These are phyloP conservation scores for Areca catechu DNA, from an alignment of 176 grass and related monocot genomes.

Conservation along the genomic window DNA sequence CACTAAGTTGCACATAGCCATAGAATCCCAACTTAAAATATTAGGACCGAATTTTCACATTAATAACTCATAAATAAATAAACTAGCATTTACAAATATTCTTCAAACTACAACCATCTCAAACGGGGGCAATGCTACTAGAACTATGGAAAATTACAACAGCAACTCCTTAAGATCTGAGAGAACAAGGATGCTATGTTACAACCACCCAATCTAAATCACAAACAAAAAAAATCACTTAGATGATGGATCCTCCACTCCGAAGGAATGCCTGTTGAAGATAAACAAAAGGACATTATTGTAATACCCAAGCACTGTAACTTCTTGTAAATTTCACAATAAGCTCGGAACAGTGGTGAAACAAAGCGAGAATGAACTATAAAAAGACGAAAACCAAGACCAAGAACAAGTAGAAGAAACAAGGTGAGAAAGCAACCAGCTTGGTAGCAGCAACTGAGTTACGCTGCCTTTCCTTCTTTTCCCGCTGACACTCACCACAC, in stretches of 20 bases:
- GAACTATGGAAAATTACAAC: conserved; percentile 8
- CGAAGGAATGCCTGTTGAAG: conserved; percentile 71
- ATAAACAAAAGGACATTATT: conserved; percentile 18
- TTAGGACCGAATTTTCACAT: too few relatives aligned
- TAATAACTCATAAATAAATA: background rate
- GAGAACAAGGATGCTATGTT: conserved; percentile 3
- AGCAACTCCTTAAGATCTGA: background rate
- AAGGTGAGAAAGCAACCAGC: conserved; percentile 30
- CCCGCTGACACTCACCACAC: conserved; percentile 78
- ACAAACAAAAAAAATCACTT: conserved; percentile 23
- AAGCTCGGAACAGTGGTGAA: background rate
- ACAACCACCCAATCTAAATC: conserved; percentile 6
- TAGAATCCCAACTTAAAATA: too few relatives aligned
- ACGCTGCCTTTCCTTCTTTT: conserved; percentile 71
- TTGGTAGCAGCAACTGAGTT: conserved; percentile 81
- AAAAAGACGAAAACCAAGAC: background rate
- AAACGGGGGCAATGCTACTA: conserved; percentile 4
- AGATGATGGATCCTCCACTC: conserved; percentile 55
- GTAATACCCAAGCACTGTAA: conserved; percentile 4
- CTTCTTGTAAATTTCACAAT: too few relatives aligned
- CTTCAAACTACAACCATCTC: conserved; percentile 4
- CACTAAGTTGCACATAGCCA: too few relatives aligned
- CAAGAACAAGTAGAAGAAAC: background rate
- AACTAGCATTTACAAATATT: conserved; percentile 25
- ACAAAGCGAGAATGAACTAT: background rate